A percentile compares a stretch with the other conserved stretches of the same genome.
These are phyloP conservation scores for Phaeosphaeriaceae sp. DNA, from an alignment of 2,329 filamentous ascomycete species.

Conservation along the genomic window DNA sequence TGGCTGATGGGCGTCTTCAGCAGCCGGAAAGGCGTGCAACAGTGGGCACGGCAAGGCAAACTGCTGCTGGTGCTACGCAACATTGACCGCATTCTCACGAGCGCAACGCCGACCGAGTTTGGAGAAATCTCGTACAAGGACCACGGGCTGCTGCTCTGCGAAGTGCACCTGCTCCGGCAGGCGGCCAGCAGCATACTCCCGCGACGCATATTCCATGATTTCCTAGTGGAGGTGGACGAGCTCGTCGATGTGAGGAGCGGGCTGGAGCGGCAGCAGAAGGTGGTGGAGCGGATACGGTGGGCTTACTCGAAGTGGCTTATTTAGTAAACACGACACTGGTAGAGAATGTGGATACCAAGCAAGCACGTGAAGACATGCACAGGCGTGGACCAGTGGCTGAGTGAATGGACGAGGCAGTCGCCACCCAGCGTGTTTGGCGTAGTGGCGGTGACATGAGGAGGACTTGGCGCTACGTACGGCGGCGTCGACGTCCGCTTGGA, in stretches of 20 bases:
- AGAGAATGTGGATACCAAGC: neutral
- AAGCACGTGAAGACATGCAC: neutral
- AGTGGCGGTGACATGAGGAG: neutral
- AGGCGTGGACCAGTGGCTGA: neutral
- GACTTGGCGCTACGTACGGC: too few relatives aligned
- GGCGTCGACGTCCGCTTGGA: too few relatives aligned
- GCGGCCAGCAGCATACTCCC: slow-evolving; percentile 74
- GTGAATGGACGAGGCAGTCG: slow-evolving; percentile 1
- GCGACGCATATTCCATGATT: slow-evolving; percentile 78
- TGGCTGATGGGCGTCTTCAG: slow-evolving; percentile 76
- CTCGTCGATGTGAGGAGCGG: slow-evolving; percentile 81
- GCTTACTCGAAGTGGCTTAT: slow-evolving; percentile 79
- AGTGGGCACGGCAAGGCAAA: slow-evolving; percentile 70
- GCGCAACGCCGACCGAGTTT: slow-evolving; percentile 67
- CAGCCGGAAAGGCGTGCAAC: slow-evolving; percentile 71
- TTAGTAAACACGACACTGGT: slow-evolving; percentile 23
- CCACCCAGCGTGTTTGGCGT: neutral
- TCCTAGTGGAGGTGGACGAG: slow-evolving; percentile 86
- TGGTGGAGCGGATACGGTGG: slow-evolving; percentile 87
- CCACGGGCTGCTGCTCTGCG: slow-evolving; percentile 86
- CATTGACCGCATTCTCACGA: slow-evolving; percentile 72
- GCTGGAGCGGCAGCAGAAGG: slow-evolving; percentile 77
- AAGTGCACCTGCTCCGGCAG: slow-evolving; percentile 82
- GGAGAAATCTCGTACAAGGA: slow-evolving; percentile 88
- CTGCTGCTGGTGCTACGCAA: slow-evolving; percentile 83